phyloP scores from a whole-genome alignment of 352 stramenopile species.

The Globisporangium carolinianum region DNA sequence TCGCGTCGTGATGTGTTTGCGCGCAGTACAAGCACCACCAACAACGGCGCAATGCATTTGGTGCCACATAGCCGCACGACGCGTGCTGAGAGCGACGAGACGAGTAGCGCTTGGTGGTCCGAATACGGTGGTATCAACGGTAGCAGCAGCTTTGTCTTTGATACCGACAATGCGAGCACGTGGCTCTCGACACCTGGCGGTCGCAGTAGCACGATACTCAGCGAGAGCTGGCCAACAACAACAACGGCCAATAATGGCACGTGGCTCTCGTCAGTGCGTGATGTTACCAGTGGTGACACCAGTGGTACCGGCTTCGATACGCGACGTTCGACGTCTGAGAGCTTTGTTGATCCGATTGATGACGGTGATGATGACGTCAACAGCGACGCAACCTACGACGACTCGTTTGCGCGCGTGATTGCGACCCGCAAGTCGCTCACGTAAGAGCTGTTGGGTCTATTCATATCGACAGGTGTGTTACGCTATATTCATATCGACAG shows the following conservation, averaged over 20 bases:
- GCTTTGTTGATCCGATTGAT: not conserved
- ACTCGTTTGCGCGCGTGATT: conserved; percentile 27
- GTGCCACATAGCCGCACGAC: too few species aligned
- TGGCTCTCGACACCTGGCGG: conserved; percentile 25
- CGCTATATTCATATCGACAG: too few species aligned
- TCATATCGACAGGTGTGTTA: not conserved
- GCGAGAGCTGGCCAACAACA: conserved; percentile 13
- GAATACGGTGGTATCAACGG: conserved; percentile 12
- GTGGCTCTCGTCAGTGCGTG: conserved; percentile 24
- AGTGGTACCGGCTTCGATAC: too few species aligned
- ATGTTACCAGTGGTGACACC: not conserved
- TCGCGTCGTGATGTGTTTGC: too few species aligned
- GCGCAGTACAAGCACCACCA: conserved; percentile 7
- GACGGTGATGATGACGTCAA: conserved; percentile 9
- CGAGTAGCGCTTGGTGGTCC: conserved; percentile 29
- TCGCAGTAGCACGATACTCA: conserved; percentile 26
- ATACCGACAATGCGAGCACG: conserved; percentile 25
- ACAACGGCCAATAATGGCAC: conserved; percentile 9
- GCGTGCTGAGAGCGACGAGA: conserved; percentile 6
- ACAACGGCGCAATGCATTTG: conserved; percentile 13
- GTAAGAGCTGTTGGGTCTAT: not conserved
- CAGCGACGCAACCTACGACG: conserved; percentile 15
- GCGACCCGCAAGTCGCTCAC: conserved; percentile 22
- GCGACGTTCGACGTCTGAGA: too few species aligned
- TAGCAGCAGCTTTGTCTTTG: conserved; percentile 20